phyloP scores from a whole-genome alignment of 306 rosid species.

The Canavalia gladiata region DNA sequence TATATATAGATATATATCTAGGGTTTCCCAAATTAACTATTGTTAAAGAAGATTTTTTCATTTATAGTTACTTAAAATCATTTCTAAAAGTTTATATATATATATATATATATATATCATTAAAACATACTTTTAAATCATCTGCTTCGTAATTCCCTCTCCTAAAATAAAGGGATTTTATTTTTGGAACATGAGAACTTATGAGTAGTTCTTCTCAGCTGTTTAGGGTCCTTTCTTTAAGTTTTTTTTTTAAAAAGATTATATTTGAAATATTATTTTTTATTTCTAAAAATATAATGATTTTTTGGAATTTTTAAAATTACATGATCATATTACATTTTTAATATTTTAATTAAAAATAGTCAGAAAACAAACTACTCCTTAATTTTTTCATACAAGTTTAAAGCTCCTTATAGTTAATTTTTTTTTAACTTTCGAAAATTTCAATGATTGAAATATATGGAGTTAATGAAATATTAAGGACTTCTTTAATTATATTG shows the following conservation, averaged over 20 bases:
- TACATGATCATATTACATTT: not conserved
- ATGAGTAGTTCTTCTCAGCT: not conserved
- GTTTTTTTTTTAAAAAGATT: not conserved
- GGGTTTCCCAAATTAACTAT: conserved; percentile 29
- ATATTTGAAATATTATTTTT: not conserved
- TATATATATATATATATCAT: too few species aligned
- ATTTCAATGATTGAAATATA: not conserved
- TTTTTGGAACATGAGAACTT: not conserved
- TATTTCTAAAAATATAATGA: too few species aligned
- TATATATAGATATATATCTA: not conserved
- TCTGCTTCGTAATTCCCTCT: too few species aligned
- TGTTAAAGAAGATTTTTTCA: too few species aligned
- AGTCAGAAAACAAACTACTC: too few species aligned
- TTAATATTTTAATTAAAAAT: too few species aligned
- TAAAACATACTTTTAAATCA: too few species aligned
- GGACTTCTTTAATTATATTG: not conserved
- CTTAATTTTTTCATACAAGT: not conserved
- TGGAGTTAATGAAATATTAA: not conserved
- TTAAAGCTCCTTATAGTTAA: not conserved
- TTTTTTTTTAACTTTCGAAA: not conserved
- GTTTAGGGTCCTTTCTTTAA: too few species aligned
- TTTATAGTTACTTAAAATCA: too few species aligned
- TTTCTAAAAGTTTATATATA: too few species aligned
- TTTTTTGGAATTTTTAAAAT: too few species aligned
- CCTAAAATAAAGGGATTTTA: too few species aligned